Base-by-base conservation (phyloP, 805 yeast species). In the Pichia paraexigua region DNA sequence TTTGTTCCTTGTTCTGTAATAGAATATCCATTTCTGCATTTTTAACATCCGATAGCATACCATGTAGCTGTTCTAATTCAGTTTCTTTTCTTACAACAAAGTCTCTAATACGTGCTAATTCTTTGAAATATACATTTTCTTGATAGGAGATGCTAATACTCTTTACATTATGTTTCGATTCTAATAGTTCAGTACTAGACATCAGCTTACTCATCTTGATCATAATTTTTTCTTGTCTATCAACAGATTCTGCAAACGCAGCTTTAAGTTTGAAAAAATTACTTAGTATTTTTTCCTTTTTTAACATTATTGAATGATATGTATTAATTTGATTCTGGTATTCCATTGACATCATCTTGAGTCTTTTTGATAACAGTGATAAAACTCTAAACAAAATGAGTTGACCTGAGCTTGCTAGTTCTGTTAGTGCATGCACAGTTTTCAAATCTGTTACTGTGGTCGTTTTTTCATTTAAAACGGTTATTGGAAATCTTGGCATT, bases 191-290 rank as follows among this genome's bases (percentile, higher is more conserved):
- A 41, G 56, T 41, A 6, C 45, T 28, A 1, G 43, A 30, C 22
- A 51, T 35, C 12, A 60, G 5, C 53, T 58, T 44, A 66, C 43
- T 37, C 37, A 60, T 20, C 43, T 55, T 53, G 15, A 47, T 41
- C 9, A 53, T 60, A 43, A 65, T 30, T 12, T 41, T 35, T 2
- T 47, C 40, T 47, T 65, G 68, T 47, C 78, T 71, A 5, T 62
- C 56, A 12, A 12, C 63, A 57, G 41, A 71, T 56, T 12, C 50
- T 27, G 17, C 53, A 51, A 56, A 78, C 73, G 51, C 75, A 72
- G 52, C 49, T 17, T 58, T 55, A 3, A 61, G 39, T 43, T 62
- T 53, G 27, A 53, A 56, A n/a, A 43, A 49, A 4, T 40, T 48
- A 11, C 21, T 42, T 35, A 52, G 13, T 22, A 41, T 18, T 17